These are phyloP conservation scores for Tolypocladium pustulatum DNA, from an alignment of 2,329 filamentous ascomycete genomes.

Conservation along the genomic window DNA sequence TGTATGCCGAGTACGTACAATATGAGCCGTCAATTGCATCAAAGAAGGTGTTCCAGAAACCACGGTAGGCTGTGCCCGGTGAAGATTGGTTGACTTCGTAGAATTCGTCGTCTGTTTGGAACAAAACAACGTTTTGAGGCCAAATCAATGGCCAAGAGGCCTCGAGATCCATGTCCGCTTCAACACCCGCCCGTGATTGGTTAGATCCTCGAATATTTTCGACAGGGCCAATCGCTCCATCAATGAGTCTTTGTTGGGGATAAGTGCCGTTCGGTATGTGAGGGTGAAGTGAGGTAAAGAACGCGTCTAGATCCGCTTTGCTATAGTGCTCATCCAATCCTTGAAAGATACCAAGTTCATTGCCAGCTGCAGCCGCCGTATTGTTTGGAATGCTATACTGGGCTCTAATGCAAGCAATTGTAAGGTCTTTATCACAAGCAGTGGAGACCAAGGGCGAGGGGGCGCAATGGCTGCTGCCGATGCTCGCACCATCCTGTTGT, in stretches of 20 bases:
- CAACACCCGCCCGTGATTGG: background rate
- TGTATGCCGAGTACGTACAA: constrained; percentile 38
- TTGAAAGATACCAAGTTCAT: background rate
- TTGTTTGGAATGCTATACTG: background rate
- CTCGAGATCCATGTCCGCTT: background rate
- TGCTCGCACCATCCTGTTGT: background rate
- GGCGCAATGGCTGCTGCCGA: no score
- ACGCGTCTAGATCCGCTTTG: background rate
- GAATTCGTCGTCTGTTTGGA: constrained; percentile 8
- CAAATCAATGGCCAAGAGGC: constrained; percentile 26
- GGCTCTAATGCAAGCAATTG: background rate
- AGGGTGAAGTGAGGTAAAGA: background rate
- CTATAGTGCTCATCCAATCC: background rate
- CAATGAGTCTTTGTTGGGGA: background rate
- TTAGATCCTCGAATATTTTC: background rate
- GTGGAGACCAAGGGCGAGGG: background rate
- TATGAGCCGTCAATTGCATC: constrained; percentile 43
- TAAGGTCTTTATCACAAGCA: background rate
- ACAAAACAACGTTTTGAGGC: constrained; percentile 36
- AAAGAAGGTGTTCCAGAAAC: constrained; percentile 33
- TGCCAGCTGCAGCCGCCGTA: background rate
- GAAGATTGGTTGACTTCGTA: constrained; percentile 29
- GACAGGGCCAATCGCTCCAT: background rate
- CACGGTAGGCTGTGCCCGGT: constrained; percentile 15
- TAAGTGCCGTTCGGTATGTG: background rate